Evolutionary conservation across 225 moss, liverwort and hornwort genomes (phyloP).

Genomic region (Asterella californica): DNA sequence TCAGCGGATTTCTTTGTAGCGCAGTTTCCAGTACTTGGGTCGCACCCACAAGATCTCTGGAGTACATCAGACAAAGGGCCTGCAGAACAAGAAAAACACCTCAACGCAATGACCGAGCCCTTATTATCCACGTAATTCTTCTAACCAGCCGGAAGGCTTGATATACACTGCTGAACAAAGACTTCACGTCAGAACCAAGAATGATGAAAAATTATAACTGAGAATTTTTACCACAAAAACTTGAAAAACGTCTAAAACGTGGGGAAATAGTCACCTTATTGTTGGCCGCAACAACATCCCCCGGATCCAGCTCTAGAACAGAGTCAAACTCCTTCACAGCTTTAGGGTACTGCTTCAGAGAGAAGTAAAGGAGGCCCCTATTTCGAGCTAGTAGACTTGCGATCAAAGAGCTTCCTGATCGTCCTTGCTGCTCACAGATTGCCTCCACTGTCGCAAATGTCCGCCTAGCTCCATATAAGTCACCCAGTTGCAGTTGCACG

Average conservation of each 20-base stretch:
- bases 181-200: not conserved
- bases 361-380: conserved; percentile 84
- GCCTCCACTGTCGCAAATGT: conserved; percentile 84
- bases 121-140: not conserved
- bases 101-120: not conserved
- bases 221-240: not conserved
- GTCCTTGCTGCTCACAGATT: conserved; percentile 48
- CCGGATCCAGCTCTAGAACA: conserved; percentile 73
- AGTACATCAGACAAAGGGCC: conserved; percentile 98
- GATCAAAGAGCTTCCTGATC: conserved; percentile 53
- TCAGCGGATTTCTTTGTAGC: conserved; percentile 70
- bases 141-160: not conserved
- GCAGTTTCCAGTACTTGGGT: conserved; percentile 83
- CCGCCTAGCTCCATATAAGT: conserved; percentile 81
- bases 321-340: conserved; percentile 76
- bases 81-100: conserved; percentile 27
- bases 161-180: not conserved
- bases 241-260: not conserved
- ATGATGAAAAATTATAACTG: not conserved
- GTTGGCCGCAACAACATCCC: conserved; percentile 79
- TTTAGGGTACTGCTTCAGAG: conserved; percentile 89
- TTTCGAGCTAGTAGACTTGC: conserved; percentile 72
- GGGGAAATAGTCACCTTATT: conserved; percentile 63
- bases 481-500: conserved; percentile 95
- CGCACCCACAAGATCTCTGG: conserved; percentile 90